A percentile compares a stretch with the other conserved stretches of the same genome.
Evolutionary conservation across 169 alveolate species (phyloP).

Genomic region (Cryptosporidium canis): DNA sequence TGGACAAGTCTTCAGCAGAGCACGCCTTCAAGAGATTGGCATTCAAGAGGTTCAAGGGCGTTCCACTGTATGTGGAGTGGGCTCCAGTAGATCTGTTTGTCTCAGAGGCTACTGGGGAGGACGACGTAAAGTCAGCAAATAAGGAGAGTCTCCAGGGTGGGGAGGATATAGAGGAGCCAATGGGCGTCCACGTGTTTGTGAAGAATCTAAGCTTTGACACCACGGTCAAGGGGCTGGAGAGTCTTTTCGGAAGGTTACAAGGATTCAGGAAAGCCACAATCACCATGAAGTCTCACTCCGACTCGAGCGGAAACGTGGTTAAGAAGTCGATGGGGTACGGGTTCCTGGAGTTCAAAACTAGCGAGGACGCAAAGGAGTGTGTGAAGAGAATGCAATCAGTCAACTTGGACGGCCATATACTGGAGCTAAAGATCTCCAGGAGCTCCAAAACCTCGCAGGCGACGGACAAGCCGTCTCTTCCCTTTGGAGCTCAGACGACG

Average conservation of each 20-base stretch:
- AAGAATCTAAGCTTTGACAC: conserved; percentile 90
- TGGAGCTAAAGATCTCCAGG: conserved; percentile 78
- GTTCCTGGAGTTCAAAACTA: conserved; percentile 88
- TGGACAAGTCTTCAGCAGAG: conserved; percentile 83
- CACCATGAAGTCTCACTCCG: conserved; percentile 21
- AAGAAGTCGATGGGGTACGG: conserved; percentile 90
- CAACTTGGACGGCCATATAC: conserved; percentile 79
- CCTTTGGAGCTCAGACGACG: neutral
- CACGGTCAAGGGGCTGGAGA: conserved; percentile 82
- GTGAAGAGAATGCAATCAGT: conserved; percentile 77
- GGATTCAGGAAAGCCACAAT: conserved; percentile 74
- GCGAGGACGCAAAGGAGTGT: conserved; percentile 75
- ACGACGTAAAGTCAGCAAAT: neutral
- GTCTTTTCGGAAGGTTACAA: conserved; percentile 78
- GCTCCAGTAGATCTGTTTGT: conserved; percentile 86
- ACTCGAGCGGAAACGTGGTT: conserved; percentile 26
- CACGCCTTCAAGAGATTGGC: conserved; percentile 88
- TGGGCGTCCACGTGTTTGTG: conserved; percentile 83
- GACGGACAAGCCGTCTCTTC: neutral
- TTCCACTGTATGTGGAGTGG: conserved; percentile 92
- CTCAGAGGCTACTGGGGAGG: neutral
- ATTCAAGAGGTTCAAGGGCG: conserved; percentile 83
- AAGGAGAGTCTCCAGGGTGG: neutral
- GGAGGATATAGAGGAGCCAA: conserved; percentile 66
- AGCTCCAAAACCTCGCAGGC: conserved; percentile 21